Base-by-base conservation (phyloP, 345 rosid genomes). In the Xanthoceras sorbifolium region DNA sequence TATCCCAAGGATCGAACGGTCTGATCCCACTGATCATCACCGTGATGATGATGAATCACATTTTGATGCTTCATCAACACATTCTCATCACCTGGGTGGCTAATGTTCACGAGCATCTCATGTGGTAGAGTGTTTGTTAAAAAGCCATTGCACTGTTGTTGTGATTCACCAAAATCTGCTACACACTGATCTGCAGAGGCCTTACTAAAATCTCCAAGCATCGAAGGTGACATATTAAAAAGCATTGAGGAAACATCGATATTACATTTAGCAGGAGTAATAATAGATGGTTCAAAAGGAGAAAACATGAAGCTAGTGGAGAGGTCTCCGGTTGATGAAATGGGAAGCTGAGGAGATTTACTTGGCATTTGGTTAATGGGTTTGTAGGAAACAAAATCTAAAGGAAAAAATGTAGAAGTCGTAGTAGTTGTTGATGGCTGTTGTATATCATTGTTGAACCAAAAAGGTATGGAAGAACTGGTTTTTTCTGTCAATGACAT, bases 171-270 rank as follows among this genome's bases (percentile, higher is more conserved):
- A 29, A 78, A 71, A 42, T 76, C 9, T 9, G 9, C 74, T 44
- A 55, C 26, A 32, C 86, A 54, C 48, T 77, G 54, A 17, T 48
- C n/a, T n/a, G n/a, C 85, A 0, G 74, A 74, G 23, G 28, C 73
- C 76, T 77, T 71, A 2, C 69, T 46, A 25, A 59, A 69, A 46
- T 87, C 87, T 78, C 89, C 92, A 22, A 88, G 78, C 75, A 83
- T 72, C 28, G 89, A 78, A 23, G 90, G 87, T n/a, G 93, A 73
- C 83, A 84, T 85, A 88, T 83, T 87, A 55, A 85, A 80, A 70
- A 84, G 74, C 79, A 88, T 65, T 5, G 97, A 85, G 42, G 92
- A 81, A 65, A 77, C 72, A 68, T 85, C 90, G 32, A 80, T 69
- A 20, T 74, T 54, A 48, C 74, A 70, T 71, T 69, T 86, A 4